Evolutionary conservation across 768 basidiomycete species (phyloP).

Genomic region (Pilatotrama ljubarskyi): DNA sequence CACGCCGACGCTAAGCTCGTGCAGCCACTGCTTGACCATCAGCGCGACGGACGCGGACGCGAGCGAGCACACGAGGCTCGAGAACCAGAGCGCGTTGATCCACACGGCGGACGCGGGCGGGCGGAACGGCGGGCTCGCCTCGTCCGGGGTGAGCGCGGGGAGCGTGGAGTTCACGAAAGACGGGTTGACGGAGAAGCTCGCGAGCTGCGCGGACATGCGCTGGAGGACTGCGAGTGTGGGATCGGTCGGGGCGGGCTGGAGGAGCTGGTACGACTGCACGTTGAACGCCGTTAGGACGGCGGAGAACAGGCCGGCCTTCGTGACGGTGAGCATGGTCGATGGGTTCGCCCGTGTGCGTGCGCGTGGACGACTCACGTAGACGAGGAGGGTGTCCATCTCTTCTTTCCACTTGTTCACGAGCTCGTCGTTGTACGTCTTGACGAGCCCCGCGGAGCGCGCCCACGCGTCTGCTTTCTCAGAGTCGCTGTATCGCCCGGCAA

Average conservation of each 20-base stretch:
- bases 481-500: not conserved
- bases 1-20: constrained; percentile 21
- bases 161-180: constrained; percentile 13
- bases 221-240: constrained; percentile 5
- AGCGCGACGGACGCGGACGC: constrained; percentile 27
- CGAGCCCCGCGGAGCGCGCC: constrained; percentile 4
- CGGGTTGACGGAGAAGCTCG: constrained; percentile 1
- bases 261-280: constrained; percentile 19
- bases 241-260: constrained; percentile 12
- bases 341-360: not conserved
- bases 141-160: not conserved
- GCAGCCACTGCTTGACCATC: constrained; percentile 32
- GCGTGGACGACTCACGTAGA: constrained; percentile 16
- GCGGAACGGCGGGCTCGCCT: not conserved
- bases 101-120: constrained; percentile 8
- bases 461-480: constrained; percentile 1
- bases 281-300: constrained; percentile 29
- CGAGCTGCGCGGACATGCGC: constrained; percentile 16
- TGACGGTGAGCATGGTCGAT: not conserved
- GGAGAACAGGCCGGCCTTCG: constrained; percentile 29
- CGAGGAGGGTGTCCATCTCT: constrained; percentile 25
- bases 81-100: constrained; percentile 29
- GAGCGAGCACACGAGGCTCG: constrained; percentile 27
- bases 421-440: constrained; percentile 18
- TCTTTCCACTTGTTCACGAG: constrained; percentile 20